Evolutionary conservation across 2,329 filamentous ascomycete genomes (phyloP), one percentile per base, ranked within the genome.

Genomic region (Thelonectria discophora): DNA sequence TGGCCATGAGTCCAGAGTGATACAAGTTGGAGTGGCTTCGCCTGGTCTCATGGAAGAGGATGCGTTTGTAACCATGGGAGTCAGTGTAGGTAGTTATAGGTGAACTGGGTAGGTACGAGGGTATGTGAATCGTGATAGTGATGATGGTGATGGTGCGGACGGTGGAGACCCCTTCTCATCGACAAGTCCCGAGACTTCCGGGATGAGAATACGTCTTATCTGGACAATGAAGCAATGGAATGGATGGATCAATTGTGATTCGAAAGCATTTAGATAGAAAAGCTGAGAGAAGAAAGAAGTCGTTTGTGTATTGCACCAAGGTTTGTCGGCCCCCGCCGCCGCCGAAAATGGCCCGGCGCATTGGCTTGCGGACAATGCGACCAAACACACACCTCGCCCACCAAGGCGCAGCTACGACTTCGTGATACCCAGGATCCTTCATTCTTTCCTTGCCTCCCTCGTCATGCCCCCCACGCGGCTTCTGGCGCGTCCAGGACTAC

Each of bases 401-500:
- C 21, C 18, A 12, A 34, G 27, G 24, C 43, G 27, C 27, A 30
- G 27, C 27, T 30, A 7, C 27, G 27, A 8, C 27, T 30, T 30
- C 21, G 21, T 47, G 43, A 47, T 47, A 47, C 20, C 7, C 20
- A 11, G 6, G 3, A 30, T 21, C 37, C 10, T 49, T 21, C 30
- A 12, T 21, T 48, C 24, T 20, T 30, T 32, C 39, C 21, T 27
- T 27, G n/a, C 11, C 15, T 17, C 13, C 43, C 18, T 18, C 32
- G 21, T 47, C 50, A 70, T 70, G 68, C 50, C 56, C 21, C 42
- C 65, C 50, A 50, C 65, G 52, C 64, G 67, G 50, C 48, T 63
- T 17, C 43, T 65, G 46, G 37, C 46, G 30, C 55, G 34, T 27
- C 50, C 42, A 13, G 49, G 15, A 15, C 45, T 30, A 8, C 27